phyloP scores from a whole-genome alignment of 2,329 filamentous ascomycete species.

The Aspergillus hortae region DNA sequence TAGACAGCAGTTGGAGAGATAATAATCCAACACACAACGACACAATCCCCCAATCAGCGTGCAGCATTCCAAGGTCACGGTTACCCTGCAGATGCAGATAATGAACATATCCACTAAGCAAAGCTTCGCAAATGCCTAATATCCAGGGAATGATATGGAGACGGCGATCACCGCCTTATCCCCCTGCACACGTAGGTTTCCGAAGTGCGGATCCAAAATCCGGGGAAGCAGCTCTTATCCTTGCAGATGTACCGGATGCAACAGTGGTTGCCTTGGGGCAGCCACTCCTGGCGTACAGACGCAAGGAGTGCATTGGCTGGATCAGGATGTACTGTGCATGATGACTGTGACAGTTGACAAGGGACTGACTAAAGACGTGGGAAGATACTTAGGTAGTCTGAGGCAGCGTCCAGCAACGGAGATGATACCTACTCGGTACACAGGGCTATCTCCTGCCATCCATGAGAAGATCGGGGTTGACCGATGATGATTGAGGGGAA shows the following conservation, averaged over 20 bases:
- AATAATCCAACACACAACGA: background rate
- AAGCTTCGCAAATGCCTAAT: slow-evolving; percentile 1
- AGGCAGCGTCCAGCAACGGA: too few relatives aligned
- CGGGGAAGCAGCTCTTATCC: slow-evolving; percentile 3
- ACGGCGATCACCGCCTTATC: slow-evolving; percentile 8
- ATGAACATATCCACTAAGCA: background rate
- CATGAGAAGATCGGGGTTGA: too few relatives aligned
- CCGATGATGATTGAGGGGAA: too few relatives aligned
- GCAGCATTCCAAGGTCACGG: background rate
- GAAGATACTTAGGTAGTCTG: too few relatives aligned
- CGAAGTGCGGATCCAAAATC: slow-evolving; percentile 6
- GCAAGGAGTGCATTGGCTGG: too few relatives aligned
- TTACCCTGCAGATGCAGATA: background rate
- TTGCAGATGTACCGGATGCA: background rate
- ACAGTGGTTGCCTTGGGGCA: too few relatives aligned
- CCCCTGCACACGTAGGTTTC: slow-evolving; percentile 9
- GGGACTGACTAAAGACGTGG: too few relatives aligned
- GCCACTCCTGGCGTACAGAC: too few relatives aligned
- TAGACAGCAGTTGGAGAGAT: background rate
- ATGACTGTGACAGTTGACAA: too few relatives aligned
- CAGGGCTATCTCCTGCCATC: too few relatives aligned
- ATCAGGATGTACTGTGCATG: too few relatives aligned
- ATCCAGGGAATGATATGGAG: background rate
- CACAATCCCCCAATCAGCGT: background rate
- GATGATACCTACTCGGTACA: too few relatives aligned